phyloP scores from a whole-genome alignment of 164 flowering plant species.

The Umbellularia californica region DNA sequence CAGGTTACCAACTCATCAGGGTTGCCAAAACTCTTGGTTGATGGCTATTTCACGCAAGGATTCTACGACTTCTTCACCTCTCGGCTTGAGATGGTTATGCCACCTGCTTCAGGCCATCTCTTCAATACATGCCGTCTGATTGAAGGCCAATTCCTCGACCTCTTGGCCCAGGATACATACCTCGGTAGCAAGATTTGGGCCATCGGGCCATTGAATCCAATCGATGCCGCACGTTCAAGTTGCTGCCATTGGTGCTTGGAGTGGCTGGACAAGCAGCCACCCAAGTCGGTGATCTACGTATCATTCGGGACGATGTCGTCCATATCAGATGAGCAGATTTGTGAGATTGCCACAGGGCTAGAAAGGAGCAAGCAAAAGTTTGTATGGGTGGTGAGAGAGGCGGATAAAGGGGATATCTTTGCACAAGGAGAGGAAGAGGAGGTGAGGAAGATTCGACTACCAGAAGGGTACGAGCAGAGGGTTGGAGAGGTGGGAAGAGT shows the following conservation, averaged over 20 bases:
- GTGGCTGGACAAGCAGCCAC: constrained; percentile 52
- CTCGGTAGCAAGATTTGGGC: constrained; percentile 38
- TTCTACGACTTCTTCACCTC: constrained; percentile 25
- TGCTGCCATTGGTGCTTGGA: constrained; percentile 23
- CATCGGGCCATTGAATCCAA: constrained; percentile 57
- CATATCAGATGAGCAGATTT: constrained; percentile 35
- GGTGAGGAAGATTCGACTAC: constrained; percentile 24
- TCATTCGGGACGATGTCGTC: constrained; percentile 58
- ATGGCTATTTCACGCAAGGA: constrained; percentile 36
- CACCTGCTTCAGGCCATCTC: constrained; percentile 28
- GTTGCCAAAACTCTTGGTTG: constrained; percentile 23
- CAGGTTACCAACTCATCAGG: constrained; percentile 1
- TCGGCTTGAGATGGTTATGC: neutral
- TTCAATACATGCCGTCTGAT: constrained; percentile 44
- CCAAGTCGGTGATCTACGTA: constrained; percentile 42
- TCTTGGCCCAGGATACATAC: constrained; percentile 10
- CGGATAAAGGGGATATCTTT: constrained; percentile 36
- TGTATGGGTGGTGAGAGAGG: constrained; percentile 63
- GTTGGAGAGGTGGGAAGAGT: constrained; percentile 30
- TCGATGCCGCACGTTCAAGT: neutral
- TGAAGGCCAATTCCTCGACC: constrained; percentile 38
- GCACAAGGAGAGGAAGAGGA: neutral
- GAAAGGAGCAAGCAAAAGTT: constrained; percentile 42
- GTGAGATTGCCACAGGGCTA: constrained; percentile 49
- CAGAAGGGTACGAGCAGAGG: constrained; percentile 43